Evolutionary conservation across 257 asterid species (phyloP).

Genomic region (Marsdenia floribunda): DNA sequence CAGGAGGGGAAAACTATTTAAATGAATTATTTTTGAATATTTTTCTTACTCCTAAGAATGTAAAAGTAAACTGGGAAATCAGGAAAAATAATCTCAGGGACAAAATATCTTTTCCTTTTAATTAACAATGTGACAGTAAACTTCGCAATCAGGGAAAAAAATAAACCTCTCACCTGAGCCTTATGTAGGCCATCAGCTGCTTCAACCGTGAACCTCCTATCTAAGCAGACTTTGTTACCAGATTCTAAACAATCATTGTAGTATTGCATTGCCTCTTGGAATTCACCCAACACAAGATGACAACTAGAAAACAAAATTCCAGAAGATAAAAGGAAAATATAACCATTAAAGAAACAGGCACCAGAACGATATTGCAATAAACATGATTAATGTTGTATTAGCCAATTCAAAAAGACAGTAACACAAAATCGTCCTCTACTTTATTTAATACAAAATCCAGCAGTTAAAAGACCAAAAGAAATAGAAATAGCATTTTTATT

Average conservation of each 20-base stretch:
- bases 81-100: too few species aligned
- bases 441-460: background rate
- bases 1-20: background rate
- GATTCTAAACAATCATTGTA: constrained; percentile 58
- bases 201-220: constrained; percentile 77
- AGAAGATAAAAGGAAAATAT: constrained; percentile 7
- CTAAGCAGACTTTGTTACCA: constrained; percentile 53
- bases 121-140: background rate
- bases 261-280: constrained; percentile 54
- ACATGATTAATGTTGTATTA: background rate
- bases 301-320: constrained; percentile 42
- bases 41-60: too few species aligned
- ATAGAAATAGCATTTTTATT: background rate
- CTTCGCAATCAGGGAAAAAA: background rate
- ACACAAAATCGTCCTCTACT: background rate
- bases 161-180: constrained; percentile 59
- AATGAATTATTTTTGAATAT: too few species aligned
- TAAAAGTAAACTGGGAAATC: too few species aligned
- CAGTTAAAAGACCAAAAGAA: background rate
- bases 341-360: background rate
- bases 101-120: background rate
- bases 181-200: constrained; percentile 80
- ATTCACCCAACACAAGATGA: constrained; percentile 77
- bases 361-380: background rate
- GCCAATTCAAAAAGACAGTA: background rate